These are phyloP conservation scores for Pleurotus cornucopiae DNA, from an alignment of 768 basidiomycete species.

Conservation along the genomic window DNA sequence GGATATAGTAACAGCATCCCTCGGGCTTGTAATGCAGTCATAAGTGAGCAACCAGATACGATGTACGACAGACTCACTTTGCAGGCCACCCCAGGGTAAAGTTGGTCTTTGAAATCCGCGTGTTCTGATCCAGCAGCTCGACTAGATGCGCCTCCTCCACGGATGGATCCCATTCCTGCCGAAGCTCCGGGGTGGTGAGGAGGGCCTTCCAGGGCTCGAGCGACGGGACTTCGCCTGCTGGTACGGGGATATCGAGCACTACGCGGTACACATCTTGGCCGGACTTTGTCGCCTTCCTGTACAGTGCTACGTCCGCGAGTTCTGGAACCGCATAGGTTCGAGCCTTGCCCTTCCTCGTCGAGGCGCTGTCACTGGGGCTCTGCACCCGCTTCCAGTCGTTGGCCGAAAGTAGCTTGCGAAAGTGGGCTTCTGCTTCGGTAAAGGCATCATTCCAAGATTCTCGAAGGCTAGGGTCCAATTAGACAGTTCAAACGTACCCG, in stretches of 20 bases:
- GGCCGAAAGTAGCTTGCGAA: slow-evolving; percentile 69
- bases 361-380: slow-evolving; percentile 30
- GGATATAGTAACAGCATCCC: slow-evolving; percentile 93
- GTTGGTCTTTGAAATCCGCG: slow-evolving; percentile 84
- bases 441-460: slow-evolving; percentile 81
- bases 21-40: slow-evolving; percentile 52
- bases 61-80: slow-evolving; percentile 53
- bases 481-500: background rate
- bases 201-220: slow-evolving; percentile 81
- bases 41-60: background rate
- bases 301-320: slow-evolving; percentile 69
- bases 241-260: slow-evolving; percentile 63
- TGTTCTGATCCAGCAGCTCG: slow-evolving; percentile 83
- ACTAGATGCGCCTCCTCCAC: slow-evolving; percentile 81
- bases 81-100: slow-evolving; percentile 96
- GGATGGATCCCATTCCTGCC: slow-evolving; percentile 91
- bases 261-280: slow-evolving; percentile 82
- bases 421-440: slow-evolving; percentile 68
- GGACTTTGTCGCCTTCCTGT: slow-evolving; percentile 62
- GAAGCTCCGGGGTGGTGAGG: slow-evolving; percentile 79
- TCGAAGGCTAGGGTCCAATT: slow-evolving; percentile 52
- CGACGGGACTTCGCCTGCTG: slow-evolving; percentile 51
- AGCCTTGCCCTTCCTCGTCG: slow-evolving; percentile 59
- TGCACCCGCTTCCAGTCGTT: slow-evolving; percentile 81
- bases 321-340: slow-evolving; percentile 51